Evolutionary conservation across 1,139 yeast species (phyloP), one percentile per base, ranked within the genome.

Genomic region (Spathaspora sp.): DNA sequence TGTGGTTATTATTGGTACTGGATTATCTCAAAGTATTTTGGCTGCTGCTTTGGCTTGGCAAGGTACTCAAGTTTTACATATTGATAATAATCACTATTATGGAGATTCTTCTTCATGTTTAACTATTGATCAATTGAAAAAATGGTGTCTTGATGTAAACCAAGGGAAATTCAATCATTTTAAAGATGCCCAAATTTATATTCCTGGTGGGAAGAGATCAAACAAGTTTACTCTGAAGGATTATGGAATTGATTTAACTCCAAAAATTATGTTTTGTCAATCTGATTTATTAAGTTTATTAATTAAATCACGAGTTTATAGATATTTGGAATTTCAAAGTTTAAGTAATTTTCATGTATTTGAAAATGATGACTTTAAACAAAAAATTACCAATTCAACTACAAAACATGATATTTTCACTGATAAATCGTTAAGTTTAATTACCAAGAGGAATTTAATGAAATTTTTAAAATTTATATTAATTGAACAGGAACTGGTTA

Each of bases 31-130:
- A 65, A 81, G 90, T 56, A 84, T 95, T 11, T 70, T 91, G 47
- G 97, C 98, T 0, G 96, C 98, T 3, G 93, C 98, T 0, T 74
- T 93, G 46, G 86, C 97, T 13, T 93, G 99, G 98, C 97, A 89
- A 59, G 98, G 98, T 11, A 84, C 93, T 15, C 83, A 78, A 52
- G 97, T 93, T 15, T 73, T 93, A 46, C 99, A 93, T 63, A 81
- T 93, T 41, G 99, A 93, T 63, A 74, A 82, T 47, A 86, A 89
- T 58, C 76, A 80, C 34, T 85, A 87, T 63, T 93, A 93, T 59
- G 99, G 99, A 10, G 98, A 90, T 61, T 77, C 86, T 43, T 78
- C 84, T 39, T 91, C 97, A 4, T 87, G 97, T 11, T 69, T 93
- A 49, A 86, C 96, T 20, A 81, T 89, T 43, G 96, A 89, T 56